Conservation (phyloP, 2,329 filamentous ascomycete genomes). For the Venturia carpophila region DNA sequence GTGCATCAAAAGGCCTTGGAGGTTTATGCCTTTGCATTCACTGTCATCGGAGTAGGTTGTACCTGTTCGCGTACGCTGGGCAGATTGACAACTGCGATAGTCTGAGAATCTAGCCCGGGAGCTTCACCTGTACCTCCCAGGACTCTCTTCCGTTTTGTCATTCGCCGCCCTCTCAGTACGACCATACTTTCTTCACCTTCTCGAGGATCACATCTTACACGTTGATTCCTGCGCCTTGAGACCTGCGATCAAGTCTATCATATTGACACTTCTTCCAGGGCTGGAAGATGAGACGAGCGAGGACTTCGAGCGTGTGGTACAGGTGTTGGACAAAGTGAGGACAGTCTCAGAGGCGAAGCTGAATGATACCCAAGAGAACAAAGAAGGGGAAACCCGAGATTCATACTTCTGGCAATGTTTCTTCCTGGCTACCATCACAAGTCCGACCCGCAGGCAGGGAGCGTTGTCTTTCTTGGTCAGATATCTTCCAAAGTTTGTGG, state of each 20-base stretch:
- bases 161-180: slow-evolving; percentile 92
- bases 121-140: slow-evolving; percentile 80
- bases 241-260: slow-evolving; percentile 81
- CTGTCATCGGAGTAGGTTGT: slow-evolving; percentile 61
- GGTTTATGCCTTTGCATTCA: slow-evolving; percentile 85
- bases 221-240: slow-evolving; percentile 65
- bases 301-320: slow-evolving; percentile 84
- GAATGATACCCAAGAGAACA: slow-evolving; percentile 41
- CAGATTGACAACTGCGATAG: slow-evolving; percentile 26
- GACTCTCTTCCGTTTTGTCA: slow-evolving; percentile 78
- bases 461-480: slow-evolving; percentile 80
- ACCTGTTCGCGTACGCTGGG: background rate
- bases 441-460: slow-evolving; percentile 73
- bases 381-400: slow-evolving; percentile 44
- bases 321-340: slow-evolving; percentile 71
- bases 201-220: slow-evolving; percentile 71
- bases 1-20: slow-evolving; percentile 97
- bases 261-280: slow-evolving; percentile 81
- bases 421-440: slow-evolving; percentile 87
- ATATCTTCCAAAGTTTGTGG: slow-evolving; percentile 64
- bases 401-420: slow-evolving; percentile 98
- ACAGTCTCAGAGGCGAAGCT: slow-evolving; percentile 45
- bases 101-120: slow-evolving; percentile 71
- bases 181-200: slow-evolving; percentile 72
- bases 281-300: slow-evolving; percentile 95